Base-by-base conservation (phyloP, 1,139 yeast species). In the Pichia sp. region DNA sequence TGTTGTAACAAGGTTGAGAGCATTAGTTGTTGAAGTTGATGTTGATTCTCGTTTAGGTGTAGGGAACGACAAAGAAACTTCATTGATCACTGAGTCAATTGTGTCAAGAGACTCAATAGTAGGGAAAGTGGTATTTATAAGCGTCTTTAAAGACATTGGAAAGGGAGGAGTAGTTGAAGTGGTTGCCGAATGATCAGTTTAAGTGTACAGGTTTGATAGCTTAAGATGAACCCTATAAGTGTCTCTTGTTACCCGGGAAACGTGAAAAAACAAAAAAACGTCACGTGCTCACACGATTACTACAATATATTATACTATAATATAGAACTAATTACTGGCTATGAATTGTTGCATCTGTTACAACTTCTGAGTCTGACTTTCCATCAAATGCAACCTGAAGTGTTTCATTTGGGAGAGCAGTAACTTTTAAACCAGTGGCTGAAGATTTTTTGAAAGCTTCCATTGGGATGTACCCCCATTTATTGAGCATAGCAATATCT, bases 381-480 rank as follows among this genome's bases (percentile, higher is more conserved):
- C 22, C 15, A 26, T 28, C 39, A 18, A 31, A 31, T 7, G 35
- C 8, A 15, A 45, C 38, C 14, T 36, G 28, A n/a, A 45, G 28
- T 10, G 36, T 35, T 11, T 40, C 39, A 3, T 22, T 24, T 24
- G 49, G 46, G 19, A 15, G n/a, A n/a, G n/a, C n/a, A n/a, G n/a
- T n/a, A n/a, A n/a, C n/a, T n/a, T n/a, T n/a, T n/a, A n/a, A n/a
- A n/a, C n/a, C n/a, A n/a, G n/a, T n/a, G n/a, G n/a, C n/a, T n/a
- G n/a, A n/a, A n/a, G n/a, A n/a, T n/a, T n/a, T n/a, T n/a, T 44
- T 54, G 48, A 74, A 74, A 47, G 80, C 71, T 58, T 74, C 67
- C 84, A 82, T 77, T 30, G 88, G 86, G 48, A 60, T 66, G 52
- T 81, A 59, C 0, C 93, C 93, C 91, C 91, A 83, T 52, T 71